Conservation (phyloP, 257 asterid species). For the Capsicum chinense region DNA sequence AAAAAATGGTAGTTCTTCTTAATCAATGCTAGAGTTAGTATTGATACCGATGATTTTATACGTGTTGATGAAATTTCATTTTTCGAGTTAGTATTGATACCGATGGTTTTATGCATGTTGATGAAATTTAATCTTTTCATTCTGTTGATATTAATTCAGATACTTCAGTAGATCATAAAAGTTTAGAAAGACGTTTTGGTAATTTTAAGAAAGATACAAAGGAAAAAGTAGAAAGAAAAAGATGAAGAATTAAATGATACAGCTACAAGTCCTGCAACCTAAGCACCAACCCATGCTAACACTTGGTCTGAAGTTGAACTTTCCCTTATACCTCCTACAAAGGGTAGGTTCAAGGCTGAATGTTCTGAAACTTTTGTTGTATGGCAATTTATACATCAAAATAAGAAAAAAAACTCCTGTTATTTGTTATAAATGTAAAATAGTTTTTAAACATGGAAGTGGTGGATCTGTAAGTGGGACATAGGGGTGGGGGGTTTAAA, state of each 20-base stretch:
- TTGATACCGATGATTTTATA: no score
- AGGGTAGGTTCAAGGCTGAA: not conserved
- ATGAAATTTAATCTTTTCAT: not conserved
- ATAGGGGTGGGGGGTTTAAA: not conserved
- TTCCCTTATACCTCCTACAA: not conserved
- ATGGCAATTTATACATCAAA: not conserved
- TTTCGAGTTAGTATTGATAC: no score
- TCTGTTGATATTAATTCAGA: no score
- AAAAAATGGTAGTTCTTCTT: not conserved
- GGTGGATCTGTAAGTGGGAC: not conserved
- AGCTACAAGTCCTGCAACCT: not conserved
- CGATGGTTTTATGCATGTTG: not conserved
- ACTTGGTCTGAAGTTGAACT: not conserved
- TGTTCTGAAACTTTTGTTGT: not conserved
- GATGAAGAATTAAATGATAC: no score
- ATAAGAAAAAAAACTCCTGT: not conserved
- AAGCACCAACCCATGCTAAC: not conserved
- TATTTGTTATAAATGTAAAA: not conserved
- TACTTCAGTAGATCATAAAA: not conserved
- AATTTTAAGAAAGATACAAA: not conserved
- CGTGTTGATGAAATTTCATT: not conserved
- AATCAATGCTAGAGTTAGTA: not conserved
- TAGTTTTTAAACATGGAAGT: not conserved
- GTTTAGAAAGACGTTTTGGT: not conserved
- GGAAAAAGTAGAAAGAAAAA: not conserved